phyloP scores from a whole-genome alignment of 2,329 filamentous ascomycete species.

The Nothophaeocryptopus gaeumannii region DNA sequence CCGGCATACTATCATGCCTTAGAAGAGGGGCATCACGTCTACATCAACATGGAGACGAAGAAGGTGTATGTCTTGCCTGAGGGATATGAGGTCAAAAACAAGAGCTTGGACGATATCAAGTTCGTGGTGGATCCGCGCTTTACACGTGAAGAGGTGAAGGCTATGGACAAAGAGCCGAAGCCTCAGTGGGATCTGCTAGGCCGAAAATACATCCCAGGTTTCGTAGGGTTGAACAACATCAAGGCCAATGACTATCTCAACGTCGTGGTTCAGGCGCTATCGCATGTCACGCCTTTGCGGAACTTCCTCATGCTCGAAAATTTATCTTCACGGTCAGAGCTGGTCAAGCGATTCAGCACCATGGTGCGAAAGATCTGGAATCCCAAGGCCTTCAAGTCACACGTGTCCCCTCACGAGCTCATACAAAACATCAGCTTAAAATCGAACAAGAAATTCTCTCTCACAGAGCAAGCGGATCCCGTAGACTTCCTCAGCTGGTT shows the following conservation, averaged over 20 bases:
- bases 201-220: slow-evolving; percentile 86
- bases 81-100: slow-evolving; percentile 93
- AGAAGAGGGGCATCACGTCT: slow-evolving; percentile 93
- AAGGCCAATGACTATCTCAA: slow-evolving; percentile 99
- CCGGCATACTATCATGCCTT: slow-evolving; percentile 97
- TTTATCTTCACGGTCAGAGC: slow-evolving; percentile 69
- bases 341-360: slow-evolving; percentile 83
- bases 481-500: slow-evolving; percentile 98
- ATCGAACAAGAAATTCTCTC: slow-evolving; percentile 87
- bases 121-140: slow-evolving; percentile 93
- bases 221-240: slow-evolving; percentile 99
- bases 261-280: slow-evolving; percentile 84
- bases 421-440: slow-evolving; percentile 89
- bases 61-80: slow-evolving; percentile 90
- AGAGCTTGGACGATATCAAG: slow-evolving; percentile 95
- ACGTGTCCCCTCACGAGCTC: slow-evolving; percentile 95
- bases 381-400: slow-evolving; percentile 88
- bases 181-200: slow-evolving; percentile 74
- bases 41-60: slow-evolving; percentile 94
- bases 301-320: slow-evolving; percentile 91
- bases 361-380: slow-evolving; percentile 98
- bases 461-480: slow-evolving; percentile 88
- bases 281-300: slow-evolving; percentile 82
- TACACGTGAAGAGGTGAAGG: slow-evolving; percentile 72
- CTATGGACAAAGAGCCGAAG: slow-evolving; percentile 64